Percentiles rank a stretch among this genome's conserved stretches.
These are phyloP conservation scores for Austroboletus eburneus DNA, from an alignment of 768 basidiomycete genomes.

Conservation along the genomic window DNA sequence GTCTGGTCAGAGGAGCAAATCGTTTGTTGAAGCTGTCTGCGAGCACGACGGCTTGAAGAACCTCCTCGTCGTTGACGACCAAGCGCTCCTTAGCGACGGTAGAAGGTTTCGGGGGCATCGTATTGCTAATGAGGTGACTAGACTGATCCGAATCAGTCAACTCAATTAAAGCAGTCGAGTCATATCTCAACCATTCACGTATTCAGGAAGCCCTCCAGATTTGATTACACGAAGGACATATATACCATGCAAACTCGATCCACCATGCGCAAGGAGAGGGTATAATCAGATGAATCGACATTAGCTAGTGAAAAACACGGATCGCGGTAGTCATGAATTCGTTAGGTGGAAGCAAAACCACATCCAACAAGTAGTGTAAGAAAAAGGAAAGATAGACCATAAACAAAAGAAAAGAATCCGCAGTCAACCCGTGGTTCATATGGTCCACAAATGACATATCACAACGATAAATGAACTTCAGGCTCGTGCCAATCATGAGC, in stretches of 20 bases:
- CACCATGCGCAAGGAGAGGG: slow-evolving; percentile 34
- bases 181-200: slow-evolving; percentile 11
- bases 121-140: slow-evolving; percentile 26
- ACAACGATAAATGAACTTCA: slow-evolving; percentile 30
- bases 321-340: slow-evolving; percentile 63
- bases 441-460: slow-evolving; percentile 37
- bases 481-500: slow-evolving; percentile 45
- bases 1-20: slow-evolving; percentile 84
- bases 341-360: slow-evolving; percentile 55
- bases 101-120: slow-evolving; percentile 65
- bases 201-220: slow-evolving; percentile 14
- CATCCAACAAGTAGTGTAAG: slow-evolving; percentile 56
- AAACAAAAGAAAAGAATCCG: slow-evolving; percentile 33
- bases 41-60: slow-evolving; percentile 90
- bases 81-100: slow-evolving; percentile 58
- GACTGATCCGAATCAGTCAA: too few relatives aligned
- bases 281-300: slow-evolving; percentile 64
- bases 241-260: slow-evolving; percentile 31
- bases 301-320: slow-evolving; percentile 60
- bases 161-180: slow-evolving; percentile 20
- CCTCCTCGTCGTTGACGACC: slow-evolving; percentile 72
- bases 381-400: slow-evolving; percentile 30
- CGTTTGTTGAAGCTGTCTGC: slow-evolving; percentile 96
- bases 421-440: slow-evolving; percentile 36
- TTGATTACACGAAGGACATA: slow-evolving; percentile 33